Conservation (phyloP, 1,284 basidiomycete genomes). For the Ustilago nuda region DNA sequence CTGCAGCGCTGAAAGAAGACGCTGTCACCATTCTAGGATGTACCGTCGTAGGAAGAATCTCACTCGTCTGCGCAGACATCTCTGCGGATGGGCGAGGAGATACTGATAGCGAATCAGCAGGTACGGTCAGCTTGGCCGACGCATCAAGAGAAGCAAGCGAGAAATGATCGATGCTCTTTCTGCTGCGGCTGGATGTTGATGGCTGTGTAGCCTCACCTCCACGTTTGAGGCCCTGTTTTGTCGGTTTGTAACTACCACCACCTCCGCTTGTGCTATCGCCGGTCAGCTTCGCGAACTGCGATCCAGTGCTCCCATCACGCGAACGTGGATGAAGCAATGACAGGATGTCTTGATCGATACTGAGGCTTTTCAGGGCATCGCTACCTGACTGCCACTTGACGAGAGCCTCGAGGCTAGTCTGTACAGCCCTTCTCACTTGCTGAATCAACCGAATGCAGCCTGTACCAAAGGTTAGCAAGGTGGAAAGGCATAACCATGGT, state of each 20-base stretch:
- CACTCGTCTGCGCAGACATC: background rate
- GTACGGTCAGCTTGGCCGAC: background rate
- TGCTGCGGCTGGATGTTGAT: background rate
- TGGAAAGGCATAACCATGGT: conserved; percentile 17
- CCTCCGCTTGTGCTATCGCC: background rate
- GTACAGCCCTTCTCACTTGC: conserved; percentile 32
- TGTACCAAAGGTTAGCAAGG: conserved; percentile 31
- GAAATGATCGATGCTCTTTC: conserved; percentile 5
- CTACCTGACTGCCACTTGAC: conserved; percentile 23
- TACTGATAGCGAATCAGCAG: conserved; percentile 8
- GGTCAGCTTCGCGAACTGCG: background rate
- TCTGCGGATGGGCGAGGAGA: conserved; percentile 15
- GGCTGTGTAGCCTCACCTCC: background rate
- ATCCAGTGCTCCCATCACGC: conserved; percentile 15
- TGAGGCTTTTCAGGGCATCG: conserved; percentile 6
- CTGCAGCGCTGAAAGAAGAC: background rate
- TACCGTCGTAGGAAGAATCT: background rate
- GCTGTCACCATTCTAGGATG: too few species aligned
- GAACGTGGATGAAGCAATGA: conserved; percentile 44
- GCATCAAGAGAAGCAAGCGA: background rate
- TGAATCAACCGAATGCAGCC: conserved; percentile 35
- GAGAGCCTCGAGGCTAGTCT: conserved; percentile 37
- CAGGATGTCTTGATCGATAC: conserved; percentile 32
- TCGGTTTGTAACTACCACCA: background rate
- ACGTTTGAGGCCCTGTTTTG: conserved; percentile 14